Evolutionary conservation across 2,329 filamentous ascomycete genomes (phyloP).

Genomic region (Clonostachys chloroleuca): DNA sequence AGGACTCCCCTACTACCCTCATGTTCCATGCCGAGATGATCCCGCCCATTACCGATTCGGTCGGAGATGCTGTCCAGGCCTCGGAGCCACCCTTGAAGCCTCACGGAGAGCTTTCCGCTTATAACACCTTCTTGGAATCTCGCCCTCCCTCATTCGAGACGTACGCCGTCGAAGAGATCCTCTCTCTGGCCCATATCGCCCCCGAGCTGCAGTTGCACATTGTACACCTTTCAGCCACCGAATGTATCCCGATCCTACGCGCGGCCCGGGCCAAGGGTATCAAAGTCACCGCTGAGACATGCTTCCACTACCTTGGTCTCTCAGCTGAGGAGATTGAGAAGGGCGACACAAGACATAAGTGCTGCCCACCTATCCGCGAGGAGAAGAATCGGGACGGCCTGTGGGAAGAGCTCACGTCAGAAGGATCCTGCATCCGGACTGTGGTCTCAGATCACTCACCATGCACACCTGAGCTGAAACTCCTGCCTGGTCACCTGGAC

Average conservation of each 20-base stretch:
- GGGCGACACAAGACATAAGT: slow-evolving; percentile 91
- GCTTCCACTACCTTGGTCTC: slow-evolving; percentile 89
- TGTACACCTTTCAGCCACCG: slow-evolving; percentile 85
- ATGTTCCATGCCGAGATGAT: slow-evolving; percentile 99
- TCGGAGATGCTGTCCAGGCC: slow-evolving; percentile 70
- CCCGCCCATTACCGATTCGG: slow-evolving; percentile 76
- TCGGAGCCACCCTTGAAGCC: slow-evolving; percentile 68
- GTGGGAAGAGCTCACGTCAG: slow-evolving; percentile 73
- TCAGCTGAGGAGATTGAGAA: slow-evolving; percentile 76
- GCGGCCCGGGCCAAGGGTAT: slow-evolving; percentile 68
- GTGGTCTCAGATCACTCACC: slow-evolving; percentile 95
- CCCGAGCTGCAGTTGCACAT: slow-evolving; percentile 86
- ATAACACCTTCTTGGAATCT: slow-evolving; percentile 88
- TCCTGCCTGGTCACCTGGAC: slow-evolving; percentile 66
- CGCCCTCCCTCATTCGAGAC: slow-evolving; percentile 88
- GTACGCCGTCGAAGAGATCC: slow-evolving; percentile 81
- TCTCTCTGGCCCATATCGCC: slow-evolving; percentile 75
- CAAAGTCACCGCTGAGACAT: slow-evolving; percentile 90
- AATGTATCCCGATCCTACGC: slow-evolving; percentile 78
- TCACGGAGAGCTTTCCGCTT: slow-evolving; percentile 68
- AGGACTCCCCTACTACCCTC: slow-evolving; percentile 78
- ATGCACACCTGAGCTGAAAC: slow-evolving; percentile 91
- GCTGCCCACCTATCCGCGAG: slow-evolving; percentile 86
- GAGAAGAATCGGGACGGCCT: slow-evolving; percentile 78
- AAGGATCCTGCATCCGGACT: slow-evolving; percentile 80